Base-by-base conservation (phyloP, 2,329 filamentous ascomycete species). In the Fusarium beomiforme region DNA sequence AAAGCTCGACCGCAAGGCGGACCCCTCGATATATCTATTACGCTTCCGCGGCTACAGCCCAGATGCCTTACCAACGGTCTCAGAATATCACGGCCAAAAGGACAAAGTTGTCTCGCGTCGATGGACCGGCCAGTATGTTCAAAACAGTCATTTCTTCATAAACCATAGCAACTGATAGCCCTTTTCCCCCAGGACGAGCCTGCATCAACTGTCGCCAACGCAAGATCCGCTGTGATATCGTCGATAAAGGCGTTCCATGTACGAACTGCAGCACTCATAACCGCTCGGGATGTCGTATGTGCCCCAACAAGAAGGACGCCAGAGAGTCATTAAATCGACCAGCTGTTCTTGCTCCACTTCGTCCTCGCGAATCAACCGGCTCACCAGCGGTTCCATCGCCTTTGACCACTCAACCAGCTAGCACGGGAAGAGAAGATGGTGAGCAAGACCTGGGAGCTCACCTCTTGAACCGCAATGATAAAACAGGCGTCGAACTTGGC, bases 141-240 rank as follows among this genome's bases (percentile, higher is more conserved):
- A 29, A 7, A 9, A 12, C 4, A 21, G 4, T 14, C 5, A 0
- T 6, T 1, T 23, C 7, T 2, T 13, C 5, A 23, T 8, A 1
- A 12, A 1, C 10, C 1, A 4, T 7, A 7, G 31, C 13, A 2
- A 1, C 16, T 26, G 17, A 11, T 24, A 4, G 7, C 5, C 3
- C n/a, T n/a, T 10, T 3, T 0, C 0, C 10, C 3, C 2, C 8
- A 65, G 62, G 42, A 31, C 62, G 62, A 3, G 62, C 49, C 19
- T 65, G 62, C 3, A 8, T 58, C 16, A 58, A 65, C 12, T 65
- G 62, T 17, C 62, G 49, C 0, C 59, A 39, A 10, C 36, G 62
- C 3, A 65, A 65, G 5, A 42, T 58, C 4, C 49, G 62, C 6
- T 65, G 62, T 10, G 62, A 65, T 6, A 65, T 65, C 2, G 6